Evolutionary conservation across 2,329 filamentous ascomycete species (phyloP), one percentile per base, ranked within the genome.

Genomic region (Emmonsiellopsis sp.): DNA sequence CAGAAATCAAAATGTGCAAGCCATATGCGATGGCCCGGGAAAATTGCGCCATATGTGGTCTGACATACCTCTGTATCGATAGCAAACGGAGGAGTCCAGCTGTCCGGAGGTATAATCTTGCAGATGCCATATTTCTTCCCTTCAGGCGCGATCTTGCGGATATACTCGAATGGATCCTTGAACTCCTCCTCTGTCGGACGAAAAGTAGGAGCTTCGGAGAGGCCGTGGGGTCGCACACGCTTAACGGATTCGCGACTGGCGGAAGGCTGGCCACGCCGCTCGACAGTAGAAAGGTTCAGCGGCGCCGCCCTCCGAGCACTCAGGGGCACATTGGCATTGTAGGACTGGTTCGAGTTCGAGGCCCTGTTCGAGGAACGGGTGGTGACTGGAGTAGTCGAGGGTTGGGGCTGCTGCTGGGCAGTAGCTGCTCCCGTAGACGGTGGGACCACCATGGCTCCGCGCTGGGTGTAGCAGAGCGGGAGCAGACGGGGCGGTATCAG

Each of bases 11-110:
- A 15, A n/a, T 15, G 20, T 30, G 34, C 11, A 15, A 15, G 40
- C 5, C 13, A 49, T 40, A 49, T 41, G 20, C 20, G 20, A 26
- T 26, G 20, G 20, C 20, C 20, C 5, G 20, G 20, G 20, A 26
- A 26, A 26, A 26, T 26, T 26, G 20, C 20, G 20, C 3, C 20
- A 26, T 26, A 26, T 26, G 20, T 26, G 20, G 43, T 11, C 43
- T 40, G 5, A 40, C 81, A 68, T 77, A 96, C 92, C 83, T 96
- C 90, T 20, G 92, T 97, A 67, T 98, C 90, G 65, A 98, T 94
- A 43, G 91, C 91, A 69, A 98, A 97, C 13, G 89, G 80, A 7
- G 93, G 93, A 64, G 94, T 92, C 93, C 93, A 98, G 35, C 80
- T 84, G 58, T 93, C 89, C 0, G 93, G 93, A 5, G 93, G 93